A percentile compares a stretch with the other conserved stretches of the same genome.
These are phyloP conservation scores for Beta lomatogona DNA, from an alignment of 179 eudicot genomes.

Conservation along the genomic window DNA sequence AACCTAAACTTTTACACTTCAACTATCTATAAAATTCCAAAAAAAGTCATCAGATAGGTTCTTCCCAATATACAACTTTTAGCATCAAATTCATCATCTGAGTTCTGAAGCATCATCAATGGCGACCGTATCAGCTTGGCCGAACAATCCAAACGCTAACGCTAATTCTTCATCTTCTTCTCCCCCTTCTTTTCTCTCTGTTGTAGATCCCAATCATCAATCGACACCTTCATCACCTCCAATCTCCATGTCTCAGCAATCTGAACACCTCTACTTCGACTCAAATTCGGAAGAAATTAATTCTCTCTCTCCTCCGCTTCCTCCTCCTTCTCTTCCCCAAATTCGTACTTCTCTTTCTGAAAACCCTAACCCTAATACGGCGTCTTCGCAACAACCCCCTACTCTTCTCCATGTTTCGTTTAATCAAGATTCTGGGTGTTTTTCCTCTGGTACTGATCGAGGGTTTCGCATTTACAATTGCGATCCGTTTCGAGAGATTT, in stretches of 20 bases:
- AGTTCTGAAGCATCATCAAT: conserved; percentile 14
- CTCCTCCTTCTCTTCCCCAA: conserved; percentile 26
- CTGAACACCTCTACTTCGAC: conserved; percentile 33
- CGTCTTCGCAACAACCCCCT: conserved; percentile 11
- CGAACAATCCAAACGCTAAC: conserved; percentile 40
- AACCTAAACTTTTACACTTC: too few species aligned
- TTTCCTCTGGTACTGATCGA: conserved; percentile 62
- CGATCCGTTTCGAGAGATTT: conserved; percentile 73
- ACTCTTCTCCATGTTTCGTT: conserved; percentile 56
- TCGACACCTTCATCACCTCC: conserved; percentile 3
- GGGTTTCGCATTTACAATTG: conserved; percentile 67
- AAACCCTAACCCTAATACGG: conserved; percentile 28
- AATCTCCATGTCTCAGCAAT: conserved; percentile 36
- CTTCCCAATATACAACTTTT: background rate
- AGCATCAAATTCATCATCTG: too few species aligned
- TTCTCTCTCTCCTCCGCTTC: conserved; percentile 20
- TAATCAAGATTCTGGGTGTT: conserved; percentile 71
- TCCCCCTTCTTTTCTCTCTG: background rate
- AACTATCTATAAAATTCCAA: background rate
- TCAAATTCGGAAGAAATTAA: conserved; percentile 15
- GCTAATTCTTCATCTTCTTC: conserved; percentile 28
- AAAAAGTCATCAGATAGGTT: background rate
- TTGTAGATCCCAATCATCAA: background rate
- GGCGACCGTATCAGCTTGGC: conserved; percentile 46
- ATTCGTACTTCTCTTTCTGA: conserved; percentile 23